phyloP scores from a whole-genome alignment of 805 yeast species.

The Lachancea sp. region DNA sequence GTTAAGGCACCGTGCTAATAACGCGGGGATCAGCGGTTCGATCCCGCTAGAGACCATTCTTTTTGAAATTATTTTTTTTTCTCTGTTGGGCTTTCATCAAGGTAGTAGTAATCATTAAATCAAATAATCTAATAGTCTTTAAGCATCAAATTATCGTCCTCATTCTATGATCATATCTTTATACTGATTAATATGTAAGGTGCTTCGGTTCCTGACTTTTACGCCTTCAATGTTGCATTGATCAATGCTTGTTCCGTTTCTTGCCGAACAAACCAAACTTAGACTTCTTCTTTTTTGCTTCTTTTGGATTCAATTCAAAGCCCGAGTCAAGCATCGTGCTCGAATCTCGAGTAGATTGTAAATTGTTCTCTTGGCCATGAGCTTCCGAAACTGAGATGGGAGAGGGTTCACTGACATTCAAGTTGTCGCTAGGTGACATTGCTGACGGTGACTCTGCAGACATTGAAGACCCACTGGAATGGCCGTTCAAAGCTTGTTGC shows the following conservation, averaged over 20 bases:
- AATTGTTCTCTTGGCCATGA: conserved; percentile 8
- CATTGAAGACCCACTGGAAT: conserved; percentile 1
- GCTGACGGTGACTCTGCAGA: conserved; percentile 12
- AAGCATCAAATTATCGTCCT: too few relatives aligned
- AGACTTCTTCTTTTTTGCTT: conserved; percentile 18
- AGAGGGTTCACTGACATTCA: conserved; percentile 11
- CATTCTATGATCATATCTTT: neutral
- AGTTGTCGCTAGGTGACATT: conserved; percentile 2
- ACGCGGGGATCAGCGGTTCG: conserved; percentile 23
- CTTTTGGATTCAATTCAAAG: conserved; percentile 3
- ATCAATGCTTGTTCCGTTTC: conserved; percentile 19
- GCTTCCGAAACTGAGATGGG: conserved; percentile 9
- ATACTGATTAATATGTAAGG: neutral
- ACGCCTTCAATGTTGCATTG: neutral
- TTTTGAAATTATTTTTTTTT: conserved; percentile 3
- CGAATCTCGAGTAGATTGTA: neutral
- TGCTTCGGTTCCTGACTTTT: conserved; percentile 6
- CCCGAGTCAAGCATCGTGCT: neutral
- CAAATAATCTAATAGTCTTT: too few relatives aligned
- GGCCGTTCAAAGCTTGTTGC: conserved; percentile 1
- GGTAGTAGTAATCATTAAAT: too few relatives aligned
- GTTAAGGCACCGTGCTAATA: conserved; percentile 22
- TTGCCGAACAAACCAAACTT: conserved; percentile 28
- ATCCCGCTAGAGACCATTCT: conserved; percentile 19
- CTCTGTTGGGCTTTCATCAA: too few relatives aligned